Percentiles rank a stretch among this genome's conserved stretches.
Evolutionary conservation across 2,329 filamentous ascomycete genomes (phyloP).

Genomic region (Bipolaris victoriae): DNA sequence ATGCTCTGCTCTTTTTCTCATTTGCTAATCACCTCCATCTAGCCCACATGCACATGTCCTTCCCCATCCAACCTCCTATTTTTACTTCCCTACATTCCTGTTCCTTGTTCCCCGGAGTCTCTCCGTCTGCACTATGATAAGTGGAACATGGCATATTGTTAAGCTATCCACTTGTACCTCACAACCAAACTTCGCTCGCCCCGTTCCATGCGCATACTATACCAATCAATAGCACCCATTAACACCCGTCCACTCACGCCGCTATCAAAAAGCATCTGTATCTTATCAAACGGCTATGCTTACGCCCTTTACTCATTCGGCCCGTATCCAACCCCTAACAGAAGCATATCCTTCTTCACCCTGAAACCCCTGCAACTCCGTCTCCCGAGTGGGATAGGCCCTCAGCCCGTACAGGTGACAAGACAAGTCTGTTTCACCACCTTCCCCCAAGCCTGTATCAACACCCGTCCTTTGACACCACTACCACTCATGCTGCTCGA

Average conservation of each 20-base stretch:
- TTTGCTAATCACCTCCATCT: background rate
- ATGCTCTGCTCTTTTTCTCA: background rate
- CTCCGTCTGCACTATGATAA: background rate
- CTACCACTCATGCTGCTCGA: background rate
- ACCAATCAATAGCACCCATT: background rate
- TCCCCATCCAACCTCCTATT: background rate
- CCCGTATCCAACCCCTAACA: constrained; percentile 8
- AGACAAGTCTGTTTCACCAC: constrained; percentile 8
- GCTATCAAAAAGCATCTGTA: background rate
- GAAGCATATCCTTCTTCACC: background rate
- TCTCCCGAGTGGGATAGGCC: background rate
- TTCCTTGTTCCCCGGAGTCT: constrained; percentile 1
- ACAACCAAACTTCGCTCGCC: background rate
- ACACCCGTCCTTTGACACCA: constrained; percentile 2
- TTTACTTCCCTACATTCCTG: background rate
- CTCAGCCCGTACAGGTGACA: constrained; percentile 7
- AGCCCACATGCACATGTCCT: background rate
- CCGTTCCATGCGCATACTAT: background rate
- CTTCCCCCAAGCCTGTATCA: background rate
- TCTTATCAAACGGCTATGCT: background rate
- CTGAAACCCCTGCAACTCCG: constrained; percentile 5
- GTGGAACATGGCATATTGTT: background rate
- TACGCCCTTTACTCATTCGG: constrained; percentile 1
- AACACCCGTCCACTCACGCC: background rate
- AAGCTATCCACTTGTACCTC: background rate